Percentiles rank a stretch among this genome's conserved stretches.
Evolutionary conservation across 768 basidiomycete genomes (phyloP).

Genomic region (Hemileccinum impolitum): DNA sequence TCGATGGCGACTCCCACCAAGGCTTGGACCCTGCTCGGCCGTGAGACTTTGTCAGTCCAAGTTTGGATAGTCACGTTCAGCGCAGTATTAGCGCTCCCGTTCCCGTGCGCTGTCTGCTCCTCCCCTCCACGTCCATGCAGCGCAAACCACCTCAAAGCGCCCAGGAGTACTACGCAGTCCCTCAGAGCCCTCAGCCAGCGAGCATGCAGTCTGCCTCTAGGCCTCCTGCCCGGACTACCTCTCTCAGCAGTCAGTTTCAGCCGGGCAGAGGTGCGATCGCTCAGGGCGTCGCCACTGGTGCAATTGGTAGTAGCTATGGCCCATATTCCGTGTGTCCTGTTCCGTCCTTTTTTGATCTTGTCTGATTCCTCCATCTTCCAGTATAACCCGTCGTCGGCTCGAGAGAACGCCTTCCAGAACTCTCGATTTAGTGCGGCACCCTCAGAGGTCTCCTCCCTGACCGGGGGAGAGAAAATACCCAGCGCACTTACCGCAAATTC

Average conservation of each 20-base stretch:
- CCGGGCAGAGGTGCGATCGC: slow-evolving; percentile 56
- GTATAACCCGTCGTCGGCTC: slow-evolving; percentile 53
- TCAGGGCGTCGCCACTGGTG: slow-evolving; percentile 76
- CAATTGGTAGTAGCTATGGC: slow-evolving; percentile 78
- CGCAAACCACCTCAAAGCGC: slow-evolving; percentile 43
- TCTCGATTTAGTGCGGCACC: slow-evolving; percentile 57
- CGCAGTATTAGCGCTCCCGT: slow-evolving; percentile 5
- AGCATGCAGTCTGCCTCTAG: slow-evolving; percentile 27
- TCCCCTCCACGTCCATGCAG: slow-evolving; percentile 30
- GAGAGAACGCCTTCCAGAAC: slow-evolving; percentile 42
- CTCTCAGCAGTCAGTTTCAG: slow-evolving; percentile 28
- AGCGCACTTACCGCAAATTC: slow-evolving; percentile 39
- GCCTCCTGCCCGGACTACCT: slow-evolving; percentile 26
- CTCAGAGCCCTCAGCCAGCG: slow-evolving; percentile 53
- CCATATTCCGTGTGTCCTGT: slow-evolving; percentile 71
- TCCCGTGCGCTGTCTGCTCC: slow-evolving; percentile 6
- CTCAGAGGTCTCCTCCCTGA: slow-evolving; percentile 42
- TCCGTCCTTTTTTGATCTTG: not conserved
- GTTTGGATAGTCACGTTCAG: slow-evolving; percentile 27
- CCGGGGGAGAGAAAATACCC: slow-evolving; percentile 36
- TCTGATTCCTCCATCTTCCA: slow-evolving; percentile 22
- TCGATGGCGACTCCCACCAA: not conserved
- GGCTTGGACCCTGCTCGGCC: not conserved
- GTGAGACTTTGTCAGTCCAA: slow-evolving; percentile 17
- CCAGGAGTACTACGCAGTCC: slow-evolving; percentile 64